These are phyloP conservation scores for Reticulascus tulasneorum DNA, from an alignment of 2,329 filamentous ascomycete species.

Conservation along the genomic window DNA sequence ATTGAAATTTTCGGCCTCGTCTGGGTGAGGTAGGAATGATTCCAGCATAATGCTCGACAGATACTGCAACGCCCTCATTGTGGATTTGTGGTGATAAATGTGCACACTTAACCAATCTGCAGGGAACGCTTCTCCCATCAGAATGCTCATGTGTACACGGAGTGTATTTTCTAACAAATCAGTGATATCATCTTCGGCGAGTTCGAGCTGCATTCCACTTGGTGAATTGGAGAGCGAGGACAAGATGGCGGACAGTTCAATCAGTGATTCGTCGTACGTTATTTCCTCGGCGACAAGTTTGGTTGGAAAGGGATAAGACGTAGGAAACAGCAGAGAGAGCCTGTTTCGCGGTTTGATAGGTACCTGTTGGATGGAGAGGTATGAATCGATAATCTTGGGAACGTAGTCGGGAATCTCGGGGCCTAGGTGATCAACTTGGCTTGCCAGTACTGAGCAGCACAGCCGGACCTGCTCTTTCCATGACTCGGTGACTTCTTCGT, in stretches of 20 bases:
- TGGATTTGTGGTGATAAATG: conserved; percentile 88
- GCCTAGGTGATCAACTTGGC: conserved; percentile 73
- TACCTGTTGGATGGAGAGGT: conserved; percentile 65
- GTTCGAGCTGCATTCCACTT: conserved; percentile 70
- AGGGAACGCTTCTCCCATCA: conserved; percentile 87
- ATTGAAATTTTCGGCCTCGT: conserved; percentile 88
- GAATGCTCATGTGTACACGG: conserved; percentile 81
- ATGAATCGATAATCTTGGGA: conserved; percentile 86
- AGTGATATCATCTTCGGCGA: conserved; percentile 69
- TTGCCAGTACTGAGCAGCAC: conserved; percentile 88
- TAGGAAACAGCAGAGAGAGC: conserved; percentile 86
- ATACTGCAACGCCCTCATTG: conserved; percentile 80
- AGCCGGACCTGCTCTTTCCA: conserved; percentile 91
- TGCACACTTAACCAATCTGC: conserved; percentile 86
- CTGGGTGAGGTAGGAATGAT: conserved; percentile 79
- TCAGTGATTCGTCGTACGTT: conserved; percentile 76
- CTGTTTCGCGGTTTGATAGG: conserved; percentile 54
- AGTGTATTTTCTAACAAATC: conserved; percentile 74
- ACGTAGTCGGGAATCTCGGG: conserved; percentile 85
- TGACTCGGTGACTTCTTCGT: conserved; percentile 69
- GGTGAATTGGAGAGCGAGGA: conserved; percentile 75
- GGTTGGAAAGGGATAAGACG: conserved; percentile 81
- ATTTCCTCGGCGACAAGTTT: conserved; percentile 59
- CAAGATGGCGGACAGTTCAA: conserved; percentile 84
- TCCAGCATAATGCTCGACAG: conserved; percentile 76